Base-by-base conservation (phyloP, 345 rosid genomes). In the Hypericum perforatum region DNA sequence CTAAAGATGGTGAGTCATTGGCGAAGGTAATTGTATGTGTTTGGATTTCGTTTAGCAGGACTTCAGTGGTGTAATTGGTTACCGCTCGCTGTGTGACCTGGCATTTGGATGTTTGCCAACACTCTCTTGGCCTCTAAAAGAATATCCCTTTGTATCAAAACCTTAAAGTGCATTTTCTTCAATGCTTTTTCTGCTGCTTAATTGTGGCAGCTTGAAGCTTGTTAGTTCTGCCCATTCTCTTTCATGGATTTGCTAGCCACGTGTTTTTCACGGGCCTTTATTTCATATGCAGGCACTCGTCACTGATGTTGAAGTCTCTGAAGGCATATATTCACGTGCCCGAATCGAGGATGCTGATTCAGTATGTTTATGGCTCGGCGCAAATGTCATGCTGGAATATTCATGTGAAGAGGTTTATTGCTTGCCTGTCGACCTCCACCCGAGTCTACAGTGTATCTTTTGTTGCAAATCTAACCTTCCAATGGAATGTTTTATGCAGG, bases 331-430 rank as follows among this genome's bases (percentile, higher is more conserved):
- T 68, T 91, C 96, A 11, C 79, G 74, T 56, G 86, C 95, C 69
- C 16, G 64, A 57, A 75, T 89, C 61, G 81, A 78, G 62, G 82
- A 86, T 56, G 53, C 67, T 1, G 94, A 84, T 62, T 84, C 86
- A 0, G 95, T 94, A 22, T 84, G 97, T 68, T 71, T 94, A 65
- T 94, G 97, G 97, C 71, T 89, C 14, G 97, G 87, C 60, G 95
- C 95, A 59, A 94, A 89, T 69, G 95, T 94, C 66, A 89, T 89
- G 97, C 74, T 86, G 71, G 99, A 92, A 72, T 86, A 89, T 70
- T 85, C 99, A 53, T 74, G 81, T 43, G 89, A 79, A 63, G 94
- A 84, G 99, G 92, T 86, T 57, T 41, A 11, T 60, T 45, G 67
- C 22, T 61, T 52, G 45, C 22, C 59, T 52, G 49, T 43, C 32